phyloP scores from a whole-genome alignment of 1,284 basidiomycete genomes.

The Cutaneotrichosporon sp. region DNA sequence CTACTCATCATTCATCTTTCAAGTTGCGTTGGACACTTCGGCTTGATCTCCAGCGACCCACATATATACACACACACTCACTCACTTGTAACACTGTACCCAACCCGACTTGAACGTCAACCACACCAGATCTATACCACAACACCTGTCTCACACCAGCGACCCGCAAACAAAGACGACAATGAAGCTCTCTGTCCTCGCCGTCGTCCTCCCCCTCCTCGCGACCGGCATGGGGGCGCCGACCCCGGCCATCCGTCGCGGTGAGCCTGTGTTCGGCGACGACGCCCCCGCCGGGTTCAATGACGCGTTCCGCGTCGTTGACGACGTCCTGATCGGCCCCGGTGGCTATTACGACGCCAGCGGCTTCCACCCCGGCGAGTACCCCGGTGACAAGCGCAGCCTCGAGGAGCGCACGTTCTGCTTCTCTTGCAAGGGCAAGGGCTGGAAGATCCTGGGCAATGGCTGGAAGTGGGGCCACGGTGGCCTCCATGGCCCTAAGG shows the following conservation, averaged over 20 bases:
- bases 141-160: too few species aligned
- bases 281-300: neutral
- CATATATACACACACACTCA: too few species aligned
- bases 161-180: neutral
- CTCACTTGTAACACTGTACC: too few species aligned
- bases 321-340: neutral
- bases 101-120: too few species aligned
- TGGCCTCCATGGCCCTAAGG: neutral
- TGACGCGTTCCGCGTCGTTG: neutral
- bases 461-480: neutral
- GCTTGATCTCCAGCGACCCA: too few species aligned
- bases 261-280: neutral
- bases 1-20: neutral
- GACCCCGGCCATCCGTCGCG: neutral
- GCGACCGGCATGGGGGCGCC: neutral
- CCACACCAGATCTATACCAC: neutral
- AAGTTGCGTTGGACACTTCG: too few species aligned
- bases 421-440: constrained; percentile 1
- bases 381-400: neutral
- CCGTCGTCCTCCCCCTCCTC: neutral
- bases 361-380: neutral
- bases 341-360: neutral
- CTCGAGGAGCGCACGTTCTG: constrained; percentile 1
- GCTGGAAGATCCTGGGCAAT: neutral
- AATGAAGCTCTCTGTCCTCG: neutral